Base-by-base conservation (phyloP, 129 eudicot species). In the Solidago caesia region DNA sequence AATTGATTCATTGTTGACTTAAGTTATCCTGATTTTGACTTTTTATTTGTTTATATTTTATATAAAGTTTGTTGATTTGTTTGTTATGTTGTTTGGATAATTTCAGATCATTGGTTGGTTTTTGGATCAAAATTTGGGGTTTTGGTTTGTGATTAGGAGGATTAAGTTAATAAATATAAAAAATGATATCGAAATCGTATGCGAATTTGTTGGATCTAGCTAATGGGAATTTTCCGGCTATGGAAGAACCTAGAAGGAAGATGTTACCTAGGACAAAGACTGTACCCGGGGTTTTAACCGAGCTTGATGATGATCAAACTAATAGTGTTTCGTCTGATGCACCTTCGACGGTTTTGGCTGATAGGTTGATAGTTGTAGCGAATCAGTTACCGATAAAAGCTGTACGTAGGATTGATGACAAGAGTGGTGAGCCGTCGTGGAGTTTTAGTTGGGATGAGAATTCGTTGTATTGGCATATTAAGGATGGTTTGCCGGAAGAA, bases 281-380 rank as follows among this genome's bases (percentile, higher is more conserved):
- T 15, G 90, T 86, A 7, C 83, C 90, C 1, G 90, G 90, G 65
- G 85, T 86, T 55, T 48, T 86, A 29, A 73, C 90, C 0, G 90
- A 86, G 82, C 85, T 86, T 46, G 90, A 86, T 67, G 90, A 86
- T 67, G 90, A 86, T 74, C 83, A 83, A 44, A 87, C 90, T 65
- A 79, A 71, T 11, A 86, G 90, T 33, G 90, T 86, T 53, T 52
- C 85, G 1, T 86, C 90, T 0, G 90, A 86, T 11, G 84, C 83
- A 0, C 90, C 83, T 11, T 86, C 90, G 0, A 83, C 90, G 0
- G 67, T 83, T 74, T 5, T 70, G n/a, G 76, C 77, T 0, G 90
- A 86, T 49, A 45, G 90, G 44, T 76, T 86, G 46, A 86, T 86
- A 21, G 83, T 86, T 51, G 90, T 86, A 9, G 90, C 90, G 15